Evolutionary conservation across 768 basidiomycete species (phyloP).

Genomic region (Calocera viscosa): DNA sequence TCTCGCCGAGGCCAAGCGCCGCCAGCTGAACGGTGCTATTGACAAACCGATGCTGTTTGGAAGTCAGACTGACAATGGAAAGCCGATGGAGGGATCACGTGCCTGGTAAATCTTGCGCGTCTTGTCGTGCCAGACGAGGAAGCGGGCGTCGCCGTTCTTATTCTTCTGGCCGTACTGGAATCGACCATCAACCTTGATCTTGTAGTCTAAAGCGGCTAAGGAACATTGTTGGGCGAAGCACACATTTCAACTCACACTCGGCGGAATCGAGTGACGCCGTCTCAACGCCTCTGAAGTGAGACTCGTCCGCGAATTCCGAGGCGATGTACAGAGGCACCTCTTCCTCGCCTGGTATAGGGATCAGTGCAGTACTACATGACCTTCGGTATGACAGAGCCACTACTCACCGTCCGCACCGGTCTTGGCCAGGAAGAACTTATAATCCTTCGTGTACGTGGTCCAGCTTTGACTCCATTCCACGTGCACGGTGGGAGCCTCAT

Average conservation of each 20-base stretch:
- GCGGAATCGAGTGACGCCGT: background rate
- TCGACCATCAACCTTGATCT: background rate
- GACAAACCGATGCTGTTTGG: background rate
- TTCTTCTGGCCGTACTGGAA: slow-evolving; percentile 8
- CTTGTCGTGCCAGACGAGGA: slow-evolving; percentile 4
- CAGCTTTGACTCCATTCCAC: background rate
- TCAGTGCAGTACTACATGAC: background rate
- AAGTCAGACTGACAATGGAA: background rate
- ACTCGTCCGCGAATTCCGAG: background rate
- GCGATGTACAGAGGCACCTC: slow-evolving; percentile 2
- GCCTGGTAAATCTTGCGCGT: background rate
- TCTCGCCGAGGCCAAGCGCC: background rate
- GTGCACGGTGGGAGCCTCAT: background rate
- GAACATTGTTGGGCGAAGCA: background rate
- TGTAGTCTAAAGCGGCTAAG: background rate
- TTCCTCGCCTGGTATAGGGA: background rate
- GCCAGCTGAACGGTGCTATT: background rate
- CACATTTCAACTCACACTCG: background rate
- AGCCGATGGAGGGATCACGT: too few relatives aligned
- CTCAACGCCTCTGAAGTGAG: background rate
- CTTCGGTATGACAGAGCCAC: background rate
- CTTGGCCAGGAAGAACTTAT: slow-evolving; percentile 4
- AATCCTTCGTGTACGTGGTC: background rate
- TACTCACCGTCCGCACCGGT: background rate
- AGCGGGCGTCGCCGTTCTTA: background rate